These are phyloP conservation scores for Citrus maxima DNA, from an alignment of 345 rosid genomes.

Conservation along the genomic window DNA sequence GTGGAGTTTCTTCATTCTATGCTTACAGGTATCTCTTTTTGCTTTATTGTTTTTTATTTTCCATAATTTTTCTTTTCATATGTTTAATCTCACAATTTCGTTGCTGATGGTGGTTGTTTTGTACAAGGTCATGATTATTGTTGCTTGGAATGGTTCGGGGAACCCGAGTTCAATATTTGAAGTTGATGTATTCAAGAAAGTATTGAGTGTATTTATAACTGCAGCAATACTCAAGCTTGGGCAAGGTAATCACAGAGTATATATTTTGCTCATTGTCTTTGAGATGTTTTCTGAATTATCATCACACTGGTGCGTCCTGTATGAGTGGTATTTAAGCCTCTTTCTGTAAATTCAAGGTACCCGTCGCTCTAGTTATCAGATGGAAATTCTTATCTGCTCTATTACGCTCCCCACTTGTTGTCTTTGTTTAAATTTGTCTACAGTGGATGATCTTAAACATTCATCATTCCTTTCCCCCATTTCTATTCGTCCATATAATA, in stretches of 20 bases:
- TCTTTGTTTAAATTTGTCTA: background rate
- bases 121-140: constrained; percentile 81
- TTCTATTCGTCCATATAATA: background rate
- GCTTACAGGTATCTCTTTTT: constrained; percentile 64
- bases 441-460: background rate
- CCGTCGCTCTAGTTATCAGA: background rate
- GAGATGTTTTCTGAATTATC: background rate
- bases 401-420: background rate
- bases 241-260: constrained; percentile 55
- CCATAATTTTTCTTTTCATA: background rate
- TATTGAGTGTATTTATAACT: constrained; percentile 84
- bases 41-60: background rate
- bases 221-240: constrained; percentile 98
- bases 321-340: background rate
- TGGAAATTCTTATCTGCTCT: background rate
- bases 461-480: background rate
- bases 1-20: constrained; percentile 96
- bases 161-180: constrained; percentile 51
- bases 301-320: background rate
- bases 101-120: constrained; percentile 22
- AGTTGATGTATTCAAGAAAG: constrained; percentile 69
- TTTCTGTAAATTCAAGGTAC: background rate
- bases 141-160: constrained; percentile 92
- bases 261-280: background rate
- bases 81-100: constrained; percentile 12